These are phyloP conservation scores for Phanerochaete sordida DNA, from an alignment of 768 basidiomycete species.

Conservation along the genomic window DNA sequence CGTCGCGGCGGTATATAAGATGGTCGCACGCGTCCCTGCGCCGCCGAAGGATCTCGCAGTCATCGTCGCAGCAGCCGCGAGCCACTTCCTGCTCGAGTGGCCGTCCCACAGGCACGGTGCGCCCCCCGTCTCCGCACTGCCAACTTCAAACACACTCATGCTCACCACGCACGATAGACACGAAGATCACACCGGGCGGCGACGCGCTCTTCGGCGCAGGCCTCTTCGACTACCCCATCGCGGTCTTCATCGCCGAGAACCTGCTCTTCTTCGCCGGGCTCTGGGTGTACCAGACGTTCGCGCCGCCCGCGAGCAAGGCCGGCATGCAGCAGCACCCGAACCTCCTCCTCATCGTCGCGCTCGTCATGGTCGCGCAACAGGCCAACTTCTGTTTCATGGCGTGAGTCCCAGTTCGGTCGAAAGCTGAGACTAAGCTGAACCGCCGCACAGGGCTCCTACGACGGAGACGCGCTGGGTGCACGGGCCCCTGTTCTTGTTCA, in stretches of 20 bases:
- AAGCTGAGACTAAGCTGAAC: background rate
- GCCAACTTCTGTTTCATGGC: slow-evolving; percentile 27
- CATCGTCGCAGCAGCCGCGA: slow-evolving; percentile 19
- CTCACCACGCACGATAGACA: slow-evolving; percentile 13
- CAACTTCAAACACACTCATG: background rate
- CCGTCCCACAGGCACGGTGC: slow-evolving; percentile 26
- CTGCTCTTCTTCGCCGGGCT: slow-evolving; percentile 24
- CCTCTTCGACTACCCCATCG: slow-evolving; percentile 23
- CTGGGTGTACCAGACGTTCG: slow-evolving; percentile 22
- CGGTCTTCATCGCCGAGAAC: slow-evolving; percentile 23
- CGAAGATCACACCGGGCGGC: slow-evolving; percentile 26
- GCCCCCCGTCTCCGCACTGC: background rate
- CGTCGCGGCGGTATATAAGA: slow-evolving; percentile 19
- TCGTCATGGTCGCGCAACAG: slow-evolving; percentile 24
- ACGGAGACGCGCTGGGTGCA: slow-evolving; percentile 26
- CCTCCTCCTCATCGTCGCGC: slow-evolving; percentile 18
- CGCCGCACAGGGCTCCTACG: slow-evolving; percentile 25
- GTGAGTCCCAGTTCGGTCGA: slow-evolving; percentile 14
- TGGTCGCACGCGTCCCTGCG: slow-evolving; percentile 16
- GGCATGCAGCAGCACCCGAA: slow-evolving; percentile 20
- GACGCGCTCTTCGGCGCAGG: slow-evolving; percentile 17
- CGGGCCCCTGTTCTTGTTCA: slow-evolving; percentile 24
- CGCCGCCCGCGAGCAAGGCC: slow-evolving; percentile 19
- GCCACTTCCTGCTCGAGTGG: slow-evolving; percentile 29
- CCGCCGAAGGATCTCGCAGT: slow-evolving; percentile 16